Percentiles rank a stretch among this genome's conserved stretches.
These are phyloP conservation scores for Nitzschia palea DNA, from an alignment of 108 stramenopile genomes.

Conservation along the genomic window DNA sequence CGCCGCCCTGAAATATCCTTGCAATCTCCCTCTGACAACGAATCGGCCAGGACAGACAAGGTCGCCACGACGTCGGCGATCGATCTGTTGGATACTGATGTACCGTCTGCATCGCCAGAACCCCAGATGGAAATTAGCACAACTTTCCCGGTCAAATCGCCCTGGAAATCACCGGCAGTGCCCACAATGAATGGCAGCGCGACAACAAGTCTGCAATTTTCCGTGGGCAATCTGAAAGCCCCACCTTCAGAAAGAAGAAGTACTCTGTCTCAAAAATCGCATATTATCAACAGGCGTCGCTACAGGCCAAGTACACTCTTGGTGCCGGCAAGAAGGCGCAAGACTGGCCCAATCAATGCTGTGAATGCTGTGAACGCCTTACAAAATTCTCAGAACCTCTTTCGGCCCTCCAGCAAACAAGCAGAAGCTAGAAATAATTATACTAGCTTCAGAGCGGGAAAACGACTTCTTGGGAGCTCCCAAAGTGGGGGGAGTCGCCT, in stretches of 20 bases:
- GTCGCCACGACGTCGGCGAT: not conserved
- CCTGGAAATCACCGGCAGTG: conserved; percentile 26
- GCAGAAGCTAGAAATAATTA: not conserved
- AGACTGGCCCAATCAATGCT: not conserved
- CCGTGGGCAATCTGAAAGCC: conserved; percentile 10
- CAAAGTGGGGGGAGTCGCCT: conserved; percentile 12
- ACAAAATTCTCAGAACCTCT: conserved; percentile 1
- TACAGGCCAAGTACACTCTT: conserved; percentile 7
- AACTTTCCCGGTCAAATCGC: conserved; percentile 8
- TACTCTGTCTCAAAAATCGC: not conserved
- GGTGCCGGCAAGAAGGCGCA: not conserved
- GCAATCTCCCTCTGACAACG: not conserved
- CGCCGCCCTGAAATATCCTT: not conserved
- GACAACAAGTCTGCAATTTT: conserved; percentile 9
- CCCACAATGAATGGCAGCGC: not conserved
- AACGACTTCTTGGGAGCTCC: conserved; percentile 2
- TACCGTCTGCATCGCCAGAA: not conserved
- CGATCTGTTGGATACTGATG: not conserved
- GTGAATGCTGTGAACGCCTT: conserved; percentile 8
- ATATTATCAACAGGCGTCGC: not conserved
- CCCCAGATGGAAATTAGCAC: not conserved
- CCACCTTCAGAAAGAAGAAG: not conserved
- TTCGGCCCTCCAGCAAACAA: conserved; percentile 1
- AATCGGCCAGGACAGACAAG: not conserved
- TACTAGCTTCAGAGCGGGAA: conserved; percentile 10